These are phyloP conservation scores for Stephania japonica DNA, from an alignment of 164 flowering plant genomes.

Conservation along the genomic window DNA sequence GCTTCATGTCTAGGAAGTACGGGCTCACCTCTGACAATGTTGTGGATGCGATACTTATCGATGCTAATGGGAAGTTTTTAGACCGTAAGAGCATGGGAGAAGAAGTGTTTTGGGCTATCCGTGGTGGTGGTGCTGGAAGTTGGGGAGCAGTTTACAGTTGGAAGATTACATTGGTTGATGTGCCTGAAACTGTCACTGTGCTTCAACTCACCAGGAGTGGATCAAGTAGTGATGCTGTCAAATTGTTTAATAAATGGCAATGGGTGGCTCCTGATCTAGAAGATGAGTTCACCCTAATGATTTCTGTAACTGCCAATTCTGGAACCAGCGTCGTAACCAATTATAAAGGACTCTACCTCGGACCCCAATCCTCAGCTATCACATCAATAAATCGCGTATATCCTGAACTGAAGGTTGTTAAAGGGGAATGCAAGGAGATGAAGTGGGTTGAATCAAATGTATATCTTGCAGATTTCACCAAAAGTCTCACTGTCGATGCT, in stretches of 20 bases:
- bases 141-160: conserved; percentile 18
- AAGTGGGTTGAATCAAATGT: conserved; percentile 13
- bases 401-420: conserved; percentile 7
- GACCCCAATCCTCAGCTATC: conserved; percentile 7
- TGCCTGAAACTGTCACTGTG: conserved; percentile 14
- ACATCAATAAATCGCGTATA: background rate
- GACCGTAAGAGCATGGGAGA: conserved; percentile 18
- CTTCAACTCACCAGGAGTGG: conserved; percentile 5
- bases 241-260: conserved; percentile 19
- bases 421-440: conserved; percentile 16
- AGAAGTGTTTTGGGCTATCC: conserved; percentile 22
- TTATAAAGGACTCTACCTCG: conserved; percentile 17
- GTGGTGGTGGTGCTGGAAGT: conserved; percentile 22
- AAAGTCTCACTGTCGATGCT: conserved; percentile 3
- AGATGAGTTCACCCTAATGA: conserved; percentile 12
- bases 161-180: conserved; percentile 16
- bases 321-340: background rate
- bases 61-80: conserved; percentile 14
- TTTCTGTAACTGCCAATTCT: conserved; percentile 2
- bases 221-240: background rate
- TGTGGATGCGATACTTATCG: conserved; percentile 17
- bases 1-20: conserved; percentile 12
- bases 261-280: conserved; percentile 10
- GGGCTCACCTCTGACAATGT: conserved; percentile 23
- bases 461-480: conserved; percentile 8